These are phyloP conservation scores for Tilletia indica DNA, from an alignment of 1,284 basidiomycete species.

Conservation along the genomic window DNA sequence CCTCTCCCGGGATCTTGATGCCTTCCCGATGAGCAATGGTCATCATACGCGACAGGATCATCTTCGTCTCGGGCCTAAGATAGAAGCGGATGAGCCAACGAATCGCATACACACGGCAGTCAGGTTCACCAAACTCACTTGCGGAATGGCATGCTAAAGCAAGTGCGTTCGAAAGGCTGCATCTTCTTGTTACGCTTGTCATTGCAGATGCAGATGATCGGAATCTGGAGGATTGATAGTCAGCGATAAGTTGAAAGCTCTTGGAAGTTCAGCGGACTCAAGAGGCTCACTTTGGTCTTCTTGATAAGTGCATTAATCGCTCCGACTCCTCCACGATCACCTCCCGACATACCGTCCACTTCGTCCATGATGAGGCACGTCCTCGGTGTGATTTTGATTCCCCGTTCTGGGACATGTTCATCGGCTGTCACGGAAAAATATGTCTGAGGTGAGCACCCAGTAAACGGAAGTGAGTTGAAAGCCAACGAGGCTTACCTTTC, in stretches of 20 bases:
- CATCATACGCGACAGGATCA: conserved; percentile 63
- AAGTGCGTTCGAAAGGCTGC: conserved; percentile 75
- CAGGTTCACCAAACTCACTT: conserved; percentile 64
- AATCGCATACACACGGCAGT: neutral
- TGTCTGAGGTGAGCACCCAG: neutral
- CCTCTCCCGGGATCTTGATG: conserved; percentile 83
- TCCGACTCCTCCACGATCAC: conserved; percentile 91
- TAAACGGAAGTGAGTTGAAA: conserved; percentile 39
- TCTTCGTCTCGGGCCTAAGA: neutral
- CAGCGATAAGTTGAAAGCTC: no score
- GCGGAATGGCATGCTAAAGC: conserved; percentile 66
- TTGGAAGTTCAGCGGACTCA: neutral
- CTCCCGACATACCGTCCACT: conserved; percentile 97
- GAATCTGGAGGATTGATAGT: conserved; percentile 64
- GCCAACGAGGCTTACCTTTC: conserved; percentile 2
- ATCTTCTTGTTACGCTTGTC: conserved; percentile 82
- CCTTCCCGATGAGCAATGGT: conserved; percentile 69
- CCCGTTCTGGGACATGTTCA: conserved; percentile 8
- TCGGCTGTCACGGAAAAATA: neutral
- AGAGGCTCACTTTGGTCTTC: conserved; percentile 71
- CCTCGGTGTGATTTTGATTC: conserved; percentile 68
- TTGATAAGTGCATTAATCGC: conserved; percentile 88
- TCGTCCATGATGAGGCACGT: conserved; percentile 98
- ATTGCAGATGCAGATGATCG: conserved; percentile 97
- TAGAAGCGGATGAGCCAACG: neutral